Evolutionary conservation across 768 basidiomycete genomes (phyloP).

Genomic region (Amanita fuliginea): DNA sequence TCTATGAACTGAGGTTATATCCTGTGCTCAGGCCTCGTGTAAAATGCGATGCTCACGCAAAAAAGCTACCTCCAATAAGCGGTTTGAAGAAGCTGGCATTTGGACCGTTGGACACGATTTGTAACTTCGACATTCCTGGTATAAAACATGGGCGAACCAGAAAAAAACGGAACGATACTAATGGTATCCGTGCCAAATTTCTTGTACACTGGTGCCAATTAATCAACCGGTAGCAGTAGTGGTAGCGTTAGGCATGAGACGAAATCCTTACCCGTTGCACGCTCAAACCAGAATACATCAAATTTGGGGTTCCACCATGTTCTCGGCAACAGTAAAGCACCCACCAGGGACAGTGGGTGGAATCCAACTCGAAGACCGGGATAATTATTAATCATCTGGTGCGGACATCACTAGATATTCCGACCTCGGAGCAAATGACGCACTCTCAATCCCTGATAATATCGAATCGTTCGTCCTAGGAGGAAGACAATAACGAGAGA

Average conservation of each 20-base stretch:
- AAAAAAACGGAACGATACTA: slow-evolving; percentile 27
- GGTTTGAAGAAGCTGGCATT: slow-evolving; percentile 32
- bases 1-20: neutral
- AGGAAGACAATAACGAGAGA: slow-evolving; percentile 15
- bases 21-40: neutral
- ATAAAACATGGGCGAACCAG: slow-evolving; percentile 25
- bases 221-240: neutral
- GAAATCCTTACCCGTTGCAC: slow-evolving; percentile 19
- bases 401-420: neutral
- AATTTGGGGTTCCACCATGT: slow-evolving; percentile 33
- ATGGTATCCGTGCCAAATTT: slow-evolving; percentile 25
- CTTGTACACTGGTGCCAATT: slow-evolving; percentile 20
- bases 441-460: slow-evolving; percentile 21
- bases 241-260: neutral
- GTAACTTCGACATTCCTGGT: slow-evolving; percentile 38
- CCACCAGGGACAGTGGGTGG: slow-evolving; percentile 26
- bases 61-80: slow-evolving; percentile 15
- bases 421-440: neutral
- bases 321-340: slow-evolving; percentile 22
- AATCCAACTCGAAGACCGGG: slow-evolving; percentile 32
- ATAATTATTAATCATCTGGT: slow-evolving; percentile 23
- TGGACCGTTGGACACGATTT: slow-evolving; percentile 27
- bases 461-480: slow-evolving; percentile 20
- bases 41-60: slow-evolving; percentile 19
- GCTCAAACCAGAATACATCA: slow-evolving; percentile 24